Evolutionary conservation across 176 grass and related monocot genomes (phyloP), one percentile per base, ranked within the genome.

Genomic region (Eragrostis nindensis): DNA sequence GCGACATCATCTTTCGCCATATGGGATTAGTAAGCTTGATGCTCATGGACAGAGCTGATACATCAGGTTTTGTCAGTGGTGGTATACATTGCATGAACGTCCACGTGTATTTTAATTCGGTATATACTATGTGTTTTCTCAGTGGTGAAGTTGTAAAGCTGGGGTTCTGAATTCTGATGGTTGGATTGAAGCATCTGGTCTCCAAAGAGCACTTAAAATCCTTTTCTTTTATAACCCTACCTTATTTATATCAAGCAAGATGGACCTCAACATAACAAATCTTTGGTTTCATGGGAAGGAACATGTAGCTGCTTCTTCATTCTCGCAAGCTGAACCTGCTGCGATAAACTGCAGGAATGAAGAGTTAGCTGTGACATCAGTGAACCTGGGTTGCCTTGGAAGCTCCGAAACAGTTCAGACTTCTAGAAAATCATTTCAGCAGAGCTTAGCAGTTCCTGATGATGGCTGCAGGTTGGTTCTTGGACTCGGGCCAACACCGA

Each of bases 11-110:
- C 7, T 0, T 86, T 73, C 77, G 18, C 30, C 55, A 26, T 82
- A 41, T 61, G 29, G 72, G 64, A 77, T 46, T n/a, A 84, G 21
- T 52, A 74, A 83, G 30, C 18, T 73, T 69, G 26, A 75, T 26
- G 83, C 62, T 83, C 74, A 99, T 99, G 96, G 92, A 99, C 69
- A 90, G 92, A 68, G 75, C 84, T 38, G 96, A 99, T 85, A 95
- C 90, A 84, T 93, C 92, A 82, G 96, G 96, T 74, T 99, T 99
- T 85, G 79, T 99, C 66, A 90, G 92, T 62, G 82, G 90, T 80
- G 96, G 90, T 74, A 40, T 79, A 44, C 63, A 59, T 57, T 80
- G 79, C 77, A 79, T 76, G 42, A 89, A 74, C 40, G 88, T 95
- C 70, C 81, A 88, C 62, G n/a, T 89, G 76, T 99, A 90, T 80